A percentile compares a stretch with the other conserved stretches of the same genome.
Evolutionary conservation across 2,329 filamentous ascomycete genomes (phyloP).

Genomic region (Aotearoamyces nothofagi): DNA sequence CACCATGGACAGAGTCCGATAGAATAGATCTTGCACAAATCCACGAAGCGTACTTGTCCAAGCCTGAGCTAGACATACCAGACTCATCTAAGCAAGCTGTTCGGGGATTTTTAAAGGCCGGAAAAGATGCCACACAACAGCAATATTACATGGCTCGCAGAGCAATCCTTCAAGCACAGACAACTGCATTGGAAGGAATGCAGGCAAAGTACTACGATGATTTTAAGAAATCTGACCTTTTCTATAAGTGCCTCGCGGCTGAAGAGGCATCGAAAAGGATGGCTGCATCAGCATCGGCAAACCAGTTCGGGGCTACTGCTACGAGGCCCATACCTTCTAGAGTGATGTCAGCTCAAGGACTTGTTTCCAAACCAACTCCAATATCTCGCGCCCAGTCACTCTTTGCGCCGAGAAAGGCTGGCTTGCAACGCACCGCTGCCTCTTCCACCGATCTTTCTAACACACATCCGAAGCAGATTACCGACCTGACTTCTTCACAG

Average conservation of each 20-base stretch:
- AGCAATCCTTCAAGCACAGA: constrained; percentile 71
- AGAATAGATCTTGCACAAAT: constrained; percentile 82
- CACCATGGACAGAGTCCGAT: constrained; percentile 70
- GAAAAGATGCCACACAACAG: constrained; percentile 56
- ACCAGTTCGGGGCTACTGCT: constrained; percentile 2
- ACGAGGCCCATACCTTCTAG: constrained; percentile 10
- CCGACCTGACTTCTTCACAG: constrained; percentile 27
- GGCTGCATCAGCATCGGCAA: constrained; percentile 2
- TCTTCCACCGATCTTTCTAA: constrained; percentile 43
- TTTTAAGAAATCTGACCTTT: constrained; percentile 88
- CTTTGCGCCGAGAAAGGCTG: constrained; percentile 26
- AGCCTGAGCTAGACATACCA: constrained; percentile 65
- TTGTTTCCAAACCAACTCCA: constrained; percentile 25
- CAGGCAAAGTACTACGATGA: constrained; percentile 63
- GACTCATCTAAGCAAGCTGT: constrained; percentile 55
- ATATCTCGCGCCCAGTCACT: constrained; percentile 32
- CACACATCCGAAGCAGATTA: constrained; percentile 22
- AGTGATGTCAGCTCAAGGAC: constrained; percentile 16
- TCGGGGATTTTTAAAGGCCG: constrained; percentile 63
- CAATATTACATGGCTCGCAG: constrained; percentile 76
- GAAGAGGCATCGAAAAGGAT: constrained; percentile 47
- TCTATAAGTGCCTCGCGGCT: constrained; percentile 88
- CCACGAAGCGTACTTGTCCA: constrained; percentile 74
- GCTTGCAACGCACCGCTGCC: constrained; percentile 41
- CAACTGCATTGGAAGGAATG: constrained; percentile 70